Percentiles rank a stretch among this genome's conserved stretches.
These are phyloP conservation scores for Dictyostelium firmibasis DNA, from an alignment of 78 protist species.

Conservation along the genomic window DNA sequence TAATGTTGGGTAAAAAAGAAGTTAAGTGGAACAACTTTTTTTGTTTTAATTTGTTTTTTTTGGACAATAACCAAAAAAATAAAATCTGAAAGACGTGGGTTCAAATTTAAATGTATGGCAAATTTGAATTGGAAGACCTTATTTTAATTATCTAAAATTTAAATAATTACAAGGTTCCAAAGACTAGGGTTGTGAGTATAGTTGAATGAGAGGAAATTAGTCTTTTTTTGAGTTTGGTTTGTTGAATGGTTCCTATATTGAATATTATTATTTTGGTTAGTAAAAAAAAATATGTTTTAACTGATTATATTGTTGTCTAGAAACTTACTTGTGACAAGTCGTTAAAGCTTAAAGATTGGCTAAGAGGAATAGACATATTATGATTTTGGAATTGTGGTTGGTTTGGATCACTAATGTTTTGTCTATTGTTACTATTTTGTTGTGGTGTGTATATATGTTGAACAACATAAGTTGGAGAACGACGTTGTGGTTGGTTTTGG, in stretches of 20 bases:
- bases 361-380: conserved; percentile 43
- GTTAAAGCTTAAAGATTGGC: conserved; percentile 17
- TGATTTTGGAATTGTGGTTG: conserved; percentile 17
- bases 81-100: neutral
- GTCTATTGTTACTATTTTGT: neutral
- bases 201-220: neutral
- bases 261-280: neutral
- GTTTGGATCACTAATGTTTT: neutral
- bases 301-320: too few species aligned
- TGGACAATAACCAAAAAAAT: neutral
- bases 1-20: too few species aligned
- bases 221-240: neutral
- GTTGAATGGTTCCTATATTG: neutral
- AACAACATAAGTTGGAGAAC: too few species aligned
- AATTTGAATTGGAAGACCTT: neutral
- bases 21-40: neutral
- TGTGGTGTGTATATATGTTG: too few species aligned
- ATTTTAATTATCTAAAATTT: neutral
- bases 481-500: neutral
- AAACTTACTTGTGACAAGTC: conserved; percentile 44
- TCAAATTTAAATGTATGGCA: neutral
- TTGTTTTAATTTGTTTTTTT: neutral
- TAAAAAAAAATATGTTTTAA: too few species aligned
- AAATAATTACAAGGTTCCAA: neutral
- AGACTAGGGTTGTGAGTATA: neutral